Percentiles rank a stretch among this genome's conserved stretches.
Evolutionary conservation across 495 filamentous ascomycete species (phyloP).

Genomic region (Hypoxylon perforatum): DNA sequence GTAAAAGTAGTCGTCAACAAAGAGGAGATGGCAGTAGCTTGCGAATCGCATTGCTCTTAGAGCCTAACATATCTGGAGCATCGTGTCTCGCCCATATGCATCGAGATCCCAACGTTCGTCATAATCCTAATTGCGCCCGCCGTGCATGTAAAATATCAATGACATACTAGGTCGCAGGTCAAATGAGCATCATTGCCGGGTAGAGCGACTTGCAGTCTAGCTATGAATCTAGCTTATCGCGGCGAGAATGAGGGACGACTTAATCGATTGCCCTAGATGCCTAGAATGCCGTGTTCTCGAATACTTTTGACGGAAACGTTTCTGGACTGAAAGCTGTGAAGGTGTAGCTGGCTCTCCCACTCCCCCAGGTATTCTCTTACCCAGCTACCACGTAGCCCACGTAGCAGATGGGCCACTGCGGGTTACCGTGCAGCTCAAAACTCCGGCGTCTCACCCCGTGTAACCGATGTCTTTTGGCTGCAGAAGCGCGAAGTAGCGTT

Average conservation of each 20-base stretch:
- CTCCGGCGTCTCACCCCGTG: constrained; percentile 36
- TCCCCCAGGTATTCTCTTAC: background rate
- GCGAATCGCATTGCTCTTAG: constrained; percentile 9
- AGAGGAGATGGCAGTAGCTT: constrained; percentile 15
- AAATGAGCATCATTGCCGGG: constrained; percentile 30
- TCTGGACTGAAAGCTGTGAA: constrained; percentile 7
- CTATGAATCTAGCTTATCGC: constrained; percentile 26
- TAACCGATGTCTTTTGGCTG: constrained; percentile 17
- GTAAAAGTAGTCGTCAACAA: constrained; percentile 18
- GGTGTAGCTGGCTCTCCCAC: constrained; percentile 1
- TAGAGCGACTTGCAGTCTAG: constrained; percentile 27
- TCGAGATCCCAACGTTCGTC: constrained; percentile 12
- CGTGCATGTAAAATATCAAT: constrained; percentile 16
- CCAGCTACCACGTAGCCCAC: constrained; percentile 21
- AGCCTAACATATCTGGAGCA: constrained; percentile 14
- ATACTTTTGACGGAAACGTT: constrained; percentile 4
- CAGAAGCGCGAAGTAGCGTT: constrained; percentile 21
- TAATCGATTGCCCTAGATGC: constrained; percentile 5
- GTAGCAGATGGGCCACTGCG: constrained; percentile 26
- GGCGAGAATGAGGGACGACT: constrained; percentile 15
- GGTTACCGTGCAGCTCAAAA: constrained; percentile 37
- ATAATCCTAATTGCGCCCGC: constrained; percentile 20
- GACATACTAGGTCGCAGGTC: constrained; percentile 11
- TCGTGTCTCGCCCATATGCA: constrained; percentile 12
- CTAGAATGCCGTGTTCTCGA: constrained; percentile 9